Percentiles rank a stretch among this genome's conserved stretches.
phyloP scores from a whole-genome alignment of 73 alveolate genomes.

The Breviolum minutum region DNA sequence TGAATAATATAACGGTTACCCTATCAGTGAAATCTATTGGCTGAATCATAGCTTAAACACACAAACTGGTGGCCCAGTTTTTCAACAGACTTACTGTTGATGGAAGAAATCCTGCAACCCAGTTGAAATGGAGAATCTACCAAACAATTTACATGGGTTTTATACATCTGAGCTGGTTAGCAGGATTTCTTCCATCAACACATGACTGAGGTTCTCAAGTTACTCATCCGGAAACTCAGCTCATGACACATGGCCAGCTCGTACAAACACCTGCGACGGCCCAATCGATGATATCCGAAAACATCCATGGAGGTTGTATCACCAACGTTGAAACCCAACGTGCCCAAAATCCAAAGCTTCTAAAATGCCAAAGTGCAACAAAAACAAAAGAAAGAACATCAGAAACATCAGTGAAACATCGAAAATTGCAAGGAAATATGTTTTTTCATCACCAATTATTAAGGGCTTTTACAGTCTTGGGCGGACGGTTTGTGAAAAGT shows the following conservation, averaged over 20 bases:
- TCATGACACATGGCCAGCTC: constrained; percentile 63
- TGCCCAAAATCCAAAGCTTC: background rate
- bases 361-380: background rate
- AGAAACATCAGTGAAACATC: too few species aligned
- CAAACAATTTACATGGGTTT: too few species aligned
- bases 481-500: too few species aligned
- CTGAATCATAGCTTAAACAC: background rate
- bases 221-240: background rate
- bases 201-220: background rate
- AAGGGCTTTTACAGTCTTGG: too few species aligned
- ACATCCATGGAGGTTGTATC: background rate
- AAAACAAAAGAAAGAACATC: constrained; percentile 25
- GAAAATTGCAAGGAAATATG: too few species aligned
- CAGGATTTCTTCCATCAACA: too few species aligned
- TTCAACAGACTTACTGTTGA: background rate
- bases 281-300: background rate
- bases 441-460: too few species aligned
- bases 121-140: too few species aligned
- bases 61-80: too few species aligned
- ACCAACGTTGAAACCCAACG: background rate
- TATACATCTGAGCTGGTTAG: too few species aligned
- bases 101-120: too few species aligned
- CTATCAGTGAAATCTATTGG: too few species aligned
- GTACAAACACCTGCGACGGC: constrained; percentile 34
- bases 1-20: background rate